These are phyloP conservation scores for Rhizopogon vinicolor DNA, from an alignment of 768 basidiomycete species.

Conservation along the genomic window DNA sequence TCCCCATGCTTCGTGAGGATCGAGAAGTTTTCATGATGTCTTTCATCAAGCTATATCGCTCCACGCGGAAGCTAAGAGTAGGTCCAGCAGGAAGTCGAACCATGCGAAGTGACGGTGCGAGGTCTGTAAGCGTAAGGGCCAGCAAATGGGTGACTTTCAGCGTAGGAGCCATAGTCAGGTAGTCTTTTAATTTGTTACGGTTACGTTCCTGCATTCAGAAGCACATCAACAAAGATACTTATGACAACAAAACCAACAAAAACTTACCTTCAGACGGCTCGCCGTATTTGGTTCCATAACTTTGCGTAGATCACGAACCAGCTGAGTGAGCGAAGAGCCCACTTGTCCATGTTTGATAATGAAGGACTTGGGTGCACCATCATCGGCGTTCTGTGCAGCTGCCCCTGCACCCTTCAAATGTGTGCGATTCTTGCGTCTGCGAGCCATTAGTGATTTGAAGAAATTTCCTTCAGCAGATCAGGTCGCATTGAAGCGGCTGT, in stretches of 20 bases:
- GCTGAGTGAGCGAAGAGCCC: slow-evolving; percentile 78
- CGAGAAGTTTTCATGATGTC: slow-evolving; percentile 68
- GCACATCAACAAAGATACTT: slow-evolving; percentile 9
- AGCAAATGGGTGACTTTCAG: slow-evolving; percentile 90
- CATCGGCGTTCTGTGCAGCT: slow-evolving; percentile 24
- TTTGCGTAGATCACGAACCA: slow-evolving; percentile 89
- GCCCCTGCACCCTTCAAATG: slow-evolving; percentile 62
- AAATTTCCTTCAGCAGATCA: neutral
- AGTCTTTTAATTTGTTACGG: slow-evolving; percentile 90
- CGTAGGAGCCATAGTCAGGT: slow-evolving; percentile 84
- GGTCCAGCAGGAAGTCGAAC: slow-evolving; percentile 87
- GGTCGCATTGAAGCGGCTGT: slow-evolving; percentile 8
- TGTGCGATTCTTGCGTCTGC: slow-evolving; percentile 74
- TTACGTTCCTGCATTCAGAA: slow-evolving; percentile 68
- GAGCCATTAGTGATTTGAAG: slow-evolving; percentile 46
- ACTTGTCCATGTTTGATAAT: slow-evolving; percentile 96
- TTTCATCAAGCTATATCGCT: slow-evolving; percentile 89
- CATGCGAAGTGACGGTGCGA: slow-evolving; percentile 84
- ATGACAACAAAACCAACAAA: neutral
- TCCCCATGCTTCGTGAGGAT: slow-evolving; percentile 68
- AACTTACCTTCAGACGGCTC: slow-evolving; percentile 70
- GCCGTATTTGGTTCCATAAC: slow-evolving; percentile 99
- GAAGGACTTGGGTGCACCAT: slow-evolving; percentile 78
- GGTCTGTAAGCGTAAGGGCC: slow-evolving; percentile 82
- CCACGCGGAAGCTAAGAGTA: slow-evolving; percentile 88